These are phyloP conservation scores for Albugo laibachii DNA, from an alignment of 352 stramenopile genomes.

Conservation along the genomic window DNA sequence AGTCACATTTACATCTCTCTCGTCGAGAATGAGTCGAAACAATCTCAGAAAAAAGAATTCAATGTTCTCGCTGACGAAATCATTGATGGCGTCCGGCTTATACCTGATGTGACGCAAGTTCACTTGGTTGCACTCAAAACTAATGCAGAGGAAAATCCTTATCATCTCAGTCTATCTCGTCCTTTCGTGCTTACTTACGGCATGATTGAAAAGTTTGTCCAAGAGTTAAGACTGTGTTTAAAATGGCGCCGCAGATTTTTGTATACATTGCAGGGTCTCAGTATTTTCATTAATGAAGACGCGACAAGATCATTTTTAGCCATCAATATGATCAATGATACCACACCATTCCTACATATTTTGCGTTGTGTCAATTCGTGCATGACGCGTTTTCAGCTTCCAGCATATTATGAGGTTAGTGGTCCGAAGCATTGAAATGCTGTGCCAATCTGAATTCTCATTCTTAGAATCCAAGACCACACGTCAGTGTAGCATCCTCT, in stretches of 20 bases:
- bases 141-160: too few species aligned
- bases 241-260: constrained; percentile 37
- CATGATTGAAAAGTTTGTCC: constrained; percentile 48
- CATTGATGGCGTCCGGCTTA: constrained; percentile 3
- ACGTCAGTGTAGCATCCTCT: constrained; percentile 61
- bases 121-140: not conserved
- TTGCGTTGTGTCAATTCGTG: constrained; percentile 40
- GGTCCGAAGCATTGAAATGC: not conserved
- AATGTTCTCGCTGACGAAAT: constrained; percentile 16
- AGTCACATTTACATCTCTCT: constrained; percentile 45
- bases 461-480: constrained; percentile 44
- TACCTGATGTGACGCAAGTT: not conserved
- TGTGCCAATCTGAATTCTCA: too few species aligned
- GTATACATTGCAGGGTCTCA: constrained; percentile 15
- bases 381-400: constrained; percentile 23
- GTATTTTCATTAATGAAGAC: constrained; percentile 54
- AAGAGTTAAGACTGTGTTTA: constrained; percentile 33
- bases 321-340: constrained; percentile 20
- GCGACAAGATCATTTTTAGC: constrained; percentile 54
- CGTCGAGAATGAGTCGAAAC: constrained; percentile 10
- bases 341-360: constrained; percentile 15
- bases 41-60: constrained; percentile 7
- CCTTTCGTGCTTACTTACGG: constrained; percentile 50
- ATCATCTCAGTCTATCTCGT: constrained; percentile 59
- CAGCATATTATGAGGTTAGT: constrained; percentile 40